A percentile compares a stretch with the other conserved stretches of the same genome.
phyloP scores from a whole-genome alignment of 176 grass and related monocot genomes.

The Leersia perrieri region DNA sequence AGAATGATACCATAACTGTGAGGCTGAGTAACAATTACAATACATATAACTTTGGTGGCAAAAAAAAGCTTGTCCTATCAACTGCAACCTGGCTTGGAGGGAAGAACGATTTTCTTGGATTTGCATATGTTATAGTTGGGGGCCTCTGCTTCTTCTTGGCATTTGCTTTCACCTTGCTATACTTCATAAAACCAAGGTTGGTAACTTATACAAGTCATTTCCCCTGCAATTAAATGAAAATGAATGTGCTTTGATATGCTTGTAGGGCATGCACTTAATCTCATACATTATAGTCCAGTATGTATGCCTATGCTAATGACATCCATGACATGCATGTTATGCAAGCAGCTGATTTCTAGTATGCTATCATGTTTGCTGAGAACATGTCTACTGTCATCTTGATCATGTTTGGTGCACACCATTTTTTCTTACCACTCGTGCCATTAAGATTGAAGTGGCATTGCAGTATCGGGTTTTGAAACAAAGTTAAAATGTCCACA shows the following conservation, averaged over 20 bases:
- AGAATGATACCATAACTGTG: conserved; percentile 73
- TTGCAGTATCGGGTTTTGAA: not conserved
- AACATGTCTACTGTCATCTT: conserved; percentile 5
- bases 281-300: conserved; percentile 11
- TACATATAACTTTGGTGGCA: conserved; percentile 76
- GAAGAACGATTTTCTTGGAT: conserved; percentile 81
- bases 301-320: not conserved
- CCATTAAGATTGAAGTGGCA: not conserved
- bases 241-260: not conserved
- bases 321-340: not conserved
- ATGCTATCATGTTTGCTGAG: conserved; percentile 1
- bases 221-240: not conserved
- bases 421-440: not conserved
- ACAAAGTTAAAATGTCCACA: not conserved
- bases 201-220: conserved; percentile 7
- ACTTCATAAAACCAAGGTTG: conserved; percentile 83
- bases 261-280: not conserved
- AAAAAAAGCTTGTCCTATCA: conserved; percentile 86
- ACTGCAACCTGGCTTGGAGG: conserved; percentile 92
- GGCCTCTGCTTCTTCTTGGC: conserved; percentile 80
- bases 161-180: conserved; percentile 66
- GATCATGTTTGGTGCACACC: not conserved
- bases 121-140: conserved; percentile 72
- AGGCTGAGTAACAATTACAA: conserved; percentile 79
- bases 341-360: conserved; percentile 2